These are phyloP conservation scores for Fusarium kyushuense DNA, from an alignment of 2,329 filamentous ascomycete species.

Conservation along the genomic window DNA sequence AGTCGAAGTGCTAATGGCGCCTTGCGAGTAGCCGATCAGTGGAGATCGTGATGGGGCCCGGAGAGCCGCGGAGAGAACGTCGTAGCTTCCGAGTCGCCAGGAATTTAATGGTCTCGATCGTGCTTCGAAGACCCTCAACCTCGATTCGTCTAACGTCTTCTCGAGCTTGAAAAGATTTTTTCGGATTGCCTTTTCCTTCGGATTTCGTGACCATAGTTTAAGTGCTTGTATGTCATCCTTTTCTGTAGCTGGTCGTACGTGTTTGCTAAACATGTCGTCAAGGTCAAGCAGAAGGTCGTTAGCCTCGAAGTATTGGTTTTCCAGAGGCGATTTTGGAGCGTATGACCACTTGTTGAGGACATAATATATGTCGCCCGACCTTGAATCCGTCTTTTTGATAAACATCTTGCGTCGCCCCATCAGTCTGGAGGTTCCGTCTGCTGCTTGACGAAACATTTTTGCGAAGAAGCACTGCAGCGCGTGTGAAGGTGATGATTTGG, in stretches of 20 bases:
- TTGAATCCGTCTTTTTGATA: conserved; percentile 35
- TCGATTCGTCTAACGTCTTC: conserved; percentile 44
- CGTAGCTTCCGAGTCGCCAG: conserved; percentile 58
- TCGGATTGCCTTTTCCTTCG: conserved; percentile 41
- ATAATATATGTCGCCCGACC: conserved; percentile 47
- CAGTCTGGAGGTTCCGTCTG: conserved; percentile 2
- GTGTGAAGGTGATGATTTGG: neutral
- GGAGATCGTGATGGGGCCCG: conserved; percentile 33
- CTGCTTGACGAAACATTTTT: conserved; percentile 38
- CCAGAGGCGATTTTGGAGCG: conserved; percentile 19
- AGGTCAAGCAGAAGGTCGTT: conserved; percentile 63
- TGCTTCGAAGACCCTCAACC: conserved; percentile 45
- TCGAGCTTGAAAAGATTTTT: conserved; percentile 50
- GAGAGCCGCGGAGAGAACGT: conserved; percentile 58
- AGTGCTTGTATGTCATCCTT: conserved; percentile 52
- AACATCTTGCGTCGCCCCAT: conserved; percentile 43
- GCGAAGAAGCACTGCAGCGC: neutral
- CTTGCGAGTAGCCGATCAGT: conserved; percentile 26
- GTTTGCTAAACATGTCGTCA: conserved; percentile 60
- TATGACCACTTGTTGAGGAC: conserved; percentile 37
- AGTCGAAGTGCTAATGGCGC: conserved; percentile 10
- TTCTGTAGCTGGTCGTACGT: conserved; percentile 58
- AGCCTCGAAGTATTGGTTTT: conserved; percentile 55
- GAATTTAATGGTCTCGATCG: conserved; percentile 43
- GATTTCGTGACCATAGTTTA: conserved; percentile 48